Evolutionary conservation across 495 filamentous ascomycete species (phyloP).

Genomic region (Rhypophila decipiens): DNA sequence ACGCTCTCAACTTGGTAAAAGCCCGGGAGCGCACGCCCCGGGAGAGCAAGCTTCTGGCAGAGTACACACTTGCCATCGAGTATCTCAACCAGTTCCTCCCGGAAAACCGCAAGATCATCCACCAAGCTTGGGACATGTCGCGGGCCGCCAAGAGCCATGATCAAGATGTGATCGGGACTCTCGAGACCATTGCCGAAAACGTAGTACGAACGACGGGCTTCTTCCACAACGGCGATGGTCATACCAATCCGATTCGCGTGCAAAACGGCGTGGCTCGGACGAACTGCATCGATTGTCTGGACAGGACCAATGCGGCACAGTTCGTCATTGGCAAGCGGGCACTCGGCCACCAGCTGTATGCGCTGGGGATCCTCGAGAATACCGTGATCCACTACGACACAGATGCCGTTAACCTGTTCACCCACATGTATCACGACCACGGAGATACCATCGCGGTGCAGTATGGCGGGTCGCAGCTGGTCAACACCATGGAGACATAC

Average conservation of each 20-base stretch:
- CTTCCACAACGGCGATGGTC: conserved; percentile 81
- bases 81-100: conserved; percentile 97
- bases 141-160: conserved; percentile 90
- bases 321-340: conserved; percentile 98
- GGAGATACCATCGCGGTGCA: conserved; percentile 97
- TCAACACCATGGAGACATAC: conserved; percentile 99
- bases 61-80: conserved; percentile 80
- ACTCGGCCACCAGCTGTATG: conserved; percentile 85
- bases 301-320: conserved; percentile 93
- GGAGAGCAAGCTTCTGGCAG: conserved; percentile 82
- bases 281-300: conserved; percentile 96
- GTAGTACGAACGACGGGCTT: conserved; percentile 81
- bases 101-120: conserved; percentile 72
- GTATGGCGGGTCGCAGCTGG: conserved; percentile 93
- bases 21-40: conserved; percentile 81
- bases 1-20: conserved; percentile 91
- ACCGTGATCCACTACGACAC: conserved; percentile 86
- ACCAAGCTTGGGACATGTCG: conserved; percentile 98
- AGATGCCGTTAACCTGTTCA: conserved; percentile 91
- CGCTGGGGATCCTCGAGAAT: conserved; percentile 76
- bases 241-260: conserved; percentile 55
- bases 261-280: conserved; percentile 93
- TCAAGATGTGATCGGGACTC: conserved; percentile 87
- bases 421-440: conserved; percentile 95
- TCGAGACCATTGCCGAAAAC: conserved; percentile 83